phyloP scores from a whole-genome alignment of 1,284 basidiomycete species.

The Trametes pubescens region DNA sequence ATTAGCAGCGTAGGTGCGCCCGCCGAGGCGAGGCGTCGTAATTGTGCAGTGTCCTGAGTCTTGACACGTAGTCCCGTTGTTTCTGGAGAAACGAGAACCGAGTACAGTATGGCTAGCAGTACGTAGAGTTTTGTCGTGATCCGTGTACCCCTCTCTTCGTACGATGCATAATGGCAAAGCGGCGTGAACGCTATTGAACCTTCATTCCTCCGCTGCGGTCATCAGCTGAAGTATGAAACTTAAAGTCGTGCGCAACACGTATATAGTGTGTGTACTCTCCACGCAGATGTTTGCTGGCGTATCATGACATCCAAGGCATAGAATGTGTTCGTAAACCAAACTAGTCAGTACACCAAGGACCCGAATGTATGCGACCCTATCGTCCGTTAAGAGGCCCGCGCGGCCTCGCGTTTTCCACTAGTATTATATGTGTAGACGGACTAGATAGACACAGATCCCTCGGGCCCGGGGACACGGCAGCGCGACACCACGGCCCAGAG shows the following conservation, averaged over 20 bases:
- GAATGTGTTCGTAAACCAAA: not conserved
- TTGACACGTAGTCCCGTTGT: no score
- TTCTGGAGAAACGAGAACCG: not conserved
- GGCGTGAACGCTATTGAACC: not conserved
- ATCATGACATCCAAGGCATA: not conserved
- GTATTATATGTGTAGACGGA: not conserved
- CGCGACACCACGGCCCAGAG: not conserved
- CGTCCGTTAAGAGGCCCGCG: conserved; percentile 13
- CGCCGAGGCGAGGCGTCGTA: not conserved
- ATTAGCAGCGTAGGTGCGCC: conserved; percentile 13
- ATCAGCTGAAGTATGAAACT: no score
- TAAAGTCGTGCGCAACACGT: no score
- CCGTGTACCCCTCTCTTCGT: not conserved
- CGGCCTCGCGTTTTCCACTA: conserved; percentile 14
- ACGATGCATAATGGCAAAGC: conserved; percentile 1
- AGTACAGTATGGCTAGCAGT: not conserved
- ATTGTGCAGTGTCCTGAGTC: not conserved
- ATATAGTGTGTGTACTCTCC: no score
- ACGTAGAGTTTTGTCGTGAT: not conserved
- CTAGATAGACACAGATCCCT: not conserved
- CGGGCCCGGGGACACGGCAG: not conserved
- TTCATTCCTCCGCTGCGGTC: no score
- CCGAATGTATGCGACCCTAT: conserved; percentile 12
- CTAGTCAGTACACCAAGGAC: conserved; percentile 14
- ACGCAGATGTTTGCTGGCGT: no score